phyloP scores from a whole-genome alignment of 176 grass and related monocot species.

The Paspalum vaginatum region DNA sequence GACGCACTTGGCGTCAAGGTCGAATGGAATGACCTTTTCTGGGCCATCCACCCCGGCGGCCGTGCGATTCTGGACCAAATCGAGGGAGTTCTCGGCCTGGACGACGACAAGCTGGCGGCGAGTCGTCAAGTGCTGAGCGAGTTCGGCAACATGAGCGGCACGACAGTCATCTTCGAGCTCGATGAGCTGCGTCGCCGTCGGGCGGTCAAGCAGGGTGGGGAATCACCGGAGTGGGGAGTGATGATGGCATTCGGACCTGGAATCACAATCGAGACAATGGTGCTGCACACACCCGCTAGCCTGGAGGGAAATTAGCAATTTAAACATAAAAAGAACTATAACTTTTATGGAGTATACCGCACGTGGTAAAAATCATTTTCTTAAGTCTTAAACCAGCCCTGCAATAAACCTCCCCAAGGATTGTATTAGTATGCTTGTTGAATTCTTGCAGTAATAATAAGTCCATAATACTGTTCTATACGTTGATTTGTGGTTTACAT shows the following conservation, averaged over 20 bases:
- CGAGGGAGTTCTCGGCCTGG: slow-evolving; percentile 39
- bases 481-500: neutral
- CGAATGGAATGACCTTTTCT: slow-evolving; percentile 61
- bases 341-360: neutral
- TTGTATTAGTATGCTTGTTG: neutral
- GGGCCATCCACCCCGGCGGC: slow-evolving; percentile 44
- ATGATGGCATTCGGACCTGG: slow-evolving; percentile 58
- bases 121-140: slow-evolving; percentile 45
- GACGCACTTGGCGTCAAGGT: slow-evolving; percentile 20
- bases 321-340: neutral
- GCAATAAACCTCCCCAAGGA: neutral
- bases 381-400: neutral
- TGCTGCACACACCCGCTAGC: slow-evolving; percentile 14
- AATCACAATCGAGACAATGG: slow-evolving; percentile 54
- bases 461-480: neutral
- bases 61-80: slow-evolving; percentile 49
- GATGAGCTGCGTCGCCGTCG: slow-evolving; percentile 46
- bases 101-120: slow-evolving; percentile 35
- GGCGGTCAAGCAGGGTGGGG: slow-evolving; percentile 11
- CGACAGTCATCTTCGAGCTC: slow-evolving; percentile 55
- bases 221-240: slow-evolving; percentile 40
- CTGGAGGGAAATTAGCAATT: neutral
- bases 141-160: slow-evolving; percentile 52
- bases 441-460: neutral
- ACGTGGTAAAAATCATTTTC: neutral